These are phyloP conservation scores for Phytophthora crassamura DNA, from an alignment of 352 stramenopile genomes.

Conservation along the genomic window DNA sequence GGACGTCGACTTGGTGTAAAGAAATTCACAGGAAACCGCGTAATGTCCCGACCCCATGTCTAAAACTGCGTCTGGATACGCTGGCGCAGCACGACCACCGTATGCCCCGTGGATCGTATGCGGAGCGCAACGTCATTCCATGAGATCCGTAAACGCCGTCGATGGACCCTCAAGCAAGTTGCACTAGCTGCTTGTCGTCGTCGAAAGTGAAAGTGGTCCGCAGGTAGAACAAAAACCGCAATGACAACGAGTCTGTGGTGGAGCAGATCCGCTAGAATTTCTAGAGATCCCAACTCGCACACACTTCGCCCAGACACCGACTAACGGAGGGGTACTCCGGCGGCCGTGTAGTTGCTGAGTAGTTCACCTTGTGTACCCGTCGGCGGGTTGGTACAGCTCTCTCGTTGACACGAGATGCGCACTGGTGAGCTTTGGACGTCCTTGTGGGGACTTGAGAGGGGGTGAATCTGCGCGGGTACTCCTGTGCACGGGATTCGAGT, in stretches of 20 bases:
- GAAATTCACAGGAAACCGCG: neutral
- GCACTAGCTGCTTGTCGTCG: constrained; percentile 16
- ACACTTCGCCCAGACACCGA: no score
- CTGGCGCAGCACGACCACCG: neutral
- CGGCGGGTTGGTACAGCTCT: no score
- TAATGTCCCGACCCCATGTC: neutral
- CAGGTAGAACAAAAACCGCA: neutral
- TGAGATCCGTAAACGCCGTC: neutral
- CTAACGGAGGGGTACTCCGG: no score
- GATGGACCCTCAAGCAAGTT: constrained; percentile 1
- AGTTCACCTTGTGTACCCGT: no score
- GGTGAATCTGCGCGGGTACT: no score
- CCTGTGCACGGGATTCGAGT: no score
- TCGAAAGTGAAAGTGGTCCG: constrained; percentile 11
- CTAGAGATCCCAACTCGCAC: no score
- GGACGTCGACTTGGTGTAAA: neutral
- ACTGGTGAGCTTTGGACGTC: no score
- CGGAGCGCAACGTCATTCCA: neutral
- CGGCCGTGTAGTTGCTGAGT: no score
- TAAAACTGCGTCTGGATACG: neutral
- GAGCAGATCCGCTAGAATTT: no score
- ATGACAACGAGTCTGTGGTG: neutral
- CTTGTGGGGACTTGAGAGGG: no score
- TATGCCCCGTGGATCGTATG: neutral
- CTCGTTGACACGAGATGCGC: no score